These are phyloP conservation scores for Teunomyces gatunensis DNA, from an alignment of 805 yeast species.

Conservation along the genomic window DNA sequence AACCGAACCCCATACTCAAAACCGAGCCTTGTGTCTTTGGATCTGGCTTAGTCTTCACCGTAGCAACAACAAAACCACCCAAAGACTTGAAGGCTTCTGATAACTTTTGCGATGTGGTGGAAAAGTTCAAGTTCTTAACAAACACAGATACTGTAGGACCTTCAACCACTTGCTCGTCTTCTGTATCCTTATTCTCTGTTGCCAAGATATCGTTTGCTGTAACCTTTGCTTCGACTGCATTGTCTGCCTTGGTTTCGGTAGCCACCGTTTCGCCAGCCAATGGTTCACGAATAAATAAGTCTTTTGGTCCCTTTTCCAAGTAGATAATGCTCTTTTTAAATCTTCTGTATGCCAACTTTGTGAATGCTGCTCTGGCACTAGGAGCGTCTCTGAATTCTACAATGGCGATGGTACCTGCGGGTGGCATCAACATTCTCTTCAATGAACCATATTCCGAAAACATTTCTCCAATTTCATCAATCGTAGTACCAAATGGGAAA, in stretches of 20 bases:
- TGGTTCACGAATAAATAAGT: conserved; percentile 66
- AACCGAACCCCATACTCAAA: conserved; percentile 97
- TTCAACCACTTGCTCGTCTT: conserved; percentile 42
- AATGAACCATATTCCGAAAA: conserved; percentile 79
- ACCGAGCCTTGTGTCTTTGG: conserved; percentile 62
- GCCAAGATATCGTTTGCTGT: conserved; percentile 46
- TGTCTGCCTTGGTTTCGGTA: conserved; percentile 17
- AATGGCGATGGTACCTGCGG: conserved; percentile 93
- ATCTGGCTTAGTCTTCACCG: conserved; percentile 85
- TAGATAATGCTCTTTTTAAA: conserved; percentile 85
- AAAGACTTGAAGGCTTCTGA: conserved; percentile 61
- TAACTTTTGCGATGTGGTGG: conserved; percentile 62
- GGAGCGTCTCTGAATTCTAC: conserved; percentile 83
- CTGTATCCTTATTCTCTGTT: conserved; percentile 23
- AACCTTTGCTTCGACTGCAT: conserved; percentile 45
- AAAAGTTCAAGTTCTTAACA: conserved; percentile 87
- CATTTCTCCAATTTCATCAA: conserved; percentile 76
- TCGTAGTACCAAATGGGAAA: conserved; percentile 83
- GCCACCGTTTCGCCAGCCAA: conserved; percentile 25
- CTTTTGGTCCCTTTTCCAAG: conserved; percentile 91
- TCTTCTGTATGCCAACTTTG: conserved; percentile 82
- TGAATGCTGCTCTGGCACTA: conserved; percentile 84
- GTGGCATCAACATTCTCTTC: conserved; percentile 85
- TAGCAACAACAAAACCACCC: conserved; percentile 78
- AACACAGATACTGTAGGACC: conserved; percentile 88